phyloP scores from a whole-genome alignment of 1,284 basidiomycete genomes.

The Cutaneotrichosporon daszewskae region DNA sequence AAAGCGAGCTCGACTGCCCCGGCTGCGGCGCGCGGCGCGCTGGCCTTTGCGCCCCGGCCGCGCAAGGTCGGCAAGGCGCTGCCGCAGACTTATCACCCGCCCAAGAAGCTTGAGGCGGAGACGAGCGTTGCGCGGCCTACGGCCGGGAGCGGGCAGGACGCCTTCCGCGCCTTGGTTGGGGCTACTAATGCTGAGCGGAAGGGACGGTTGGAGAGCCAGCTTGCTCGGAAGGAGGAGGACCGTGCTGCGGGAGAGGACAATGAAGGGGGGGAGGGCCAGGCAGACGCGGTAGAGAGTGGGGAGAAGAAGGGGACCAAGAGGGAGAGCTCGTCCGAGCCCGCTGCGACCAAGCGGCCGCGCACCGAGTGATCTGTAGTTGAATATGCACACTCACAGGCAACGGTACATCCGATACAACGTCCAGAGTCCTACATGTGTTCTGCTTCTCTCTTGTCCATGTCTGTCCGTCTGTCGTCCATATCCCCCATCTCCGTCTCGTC shows the following conservation, averaged over 20 bases:
- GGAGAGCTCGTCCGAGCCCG: no score
- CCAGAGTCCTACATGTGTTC: no score
- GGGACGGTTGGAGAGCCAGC: no score
- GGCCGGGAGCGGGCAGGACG: constrained; percentile 26
- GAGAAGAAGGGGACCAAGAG: constrained; percentile 9
- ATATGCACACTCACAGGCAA: no score
- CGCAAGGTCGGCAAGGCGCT: constrained; percentile 27
- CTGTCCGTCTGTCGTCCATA: not conserved
- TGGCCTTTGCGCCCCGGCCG: constrained; percentile 29
- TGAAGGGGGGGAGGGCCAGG: constrained; percentile 7
- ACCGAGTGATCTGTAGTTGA: no score
- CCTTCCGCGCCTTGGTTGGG: constrained; percentile 40
- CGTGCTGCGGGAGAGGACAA: constrained; percentile 9
- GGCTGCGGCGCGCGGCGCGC: constrained; percentile 2
- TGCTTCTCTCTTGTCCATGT: not conserved
- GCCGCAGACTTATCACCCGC: constrained; percentile 29
- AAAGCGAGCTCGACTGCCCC: constrained; percentile 1
- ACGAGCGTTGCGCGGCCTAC: constrained; percentile 8
- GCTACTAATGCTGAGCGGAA: constrained; percentile 35
- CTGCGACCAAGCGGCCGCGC: no score
- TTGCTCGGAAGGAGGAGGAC: constrained; percentile 6
- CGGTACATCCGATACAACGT: no score
- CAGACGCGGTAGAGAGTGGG: constrained; percentile 14
- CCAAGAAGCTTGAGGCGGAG: constrained; percentile 18
- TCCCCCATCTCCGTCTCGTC: no score